Evolutionary conservation across 192 early-diverging fungal genomes (phyloP).

Genomic region (Backusella australiensis): DNA sequence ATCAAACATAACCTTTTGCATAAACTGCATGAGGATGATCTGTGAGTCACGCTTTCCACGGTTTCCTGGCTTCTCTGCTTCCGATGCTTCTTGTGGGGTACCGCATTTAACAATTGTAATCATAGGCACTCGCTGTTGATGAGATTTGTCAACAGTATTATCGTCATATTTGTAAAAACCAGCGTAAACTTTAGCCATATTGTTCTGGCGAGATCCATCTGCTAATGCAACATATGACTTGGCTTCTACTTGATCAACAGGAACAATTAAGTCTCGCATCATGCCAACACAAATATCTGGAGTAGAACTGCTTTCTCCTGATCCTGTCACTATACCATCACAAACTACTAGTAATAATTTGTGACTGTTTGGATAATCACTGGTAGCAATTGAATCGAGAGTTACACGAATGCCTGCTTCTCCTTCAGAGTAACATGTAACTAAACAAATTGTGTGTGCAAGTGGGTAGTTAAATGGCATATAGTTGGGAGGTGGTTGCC

Average conservation of each 20-base stretch:
- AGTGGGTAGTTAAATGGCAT: slow-evolving; percentile 52
- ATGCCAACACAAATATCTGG: slow-evolving; percentile 79
- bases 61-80: slow-evolving; percentile 76
- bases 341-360: slow-evolving; percentile 86
- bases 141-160: slow-evolving; percentile 68
- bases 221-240: slow-evolving; percentile 86
- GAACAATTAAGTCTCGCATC: slow-evolving; percentile 62
- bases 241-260: slow-evolving; percentile 51
- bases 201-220: slow-evolving; percentile 86
- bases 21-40: slow-evolving; percentile 92
- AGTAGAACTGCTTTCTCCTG: slow-evolving; percentile 68
- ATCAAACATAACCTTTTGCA: slow-evolving; percentile 88
- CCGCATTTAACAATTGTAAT: slow-evolving; percentile 59
- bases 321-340: slow-evolving; percentile 89
- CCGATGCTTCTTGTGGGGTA: slow-evolving; percentile 53
- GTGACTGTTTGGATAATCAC: slow-evolving; percentile 82
- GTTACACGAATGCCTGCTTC: slow-evolving; percentile 76
- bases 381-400: slow-evolving; percentile 81
- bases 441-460: slow-evolving; percentile 68
- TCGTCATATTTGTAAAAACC: slow-evolving; percentile 84
- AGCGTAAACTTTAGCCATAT: slow-evolving; percentile 91
- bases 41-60: slow-evolving; percentile 98
- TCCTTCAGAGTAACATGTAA: slow-evolving; percentile 93
- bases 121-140: slow-evolving; percentile 68
- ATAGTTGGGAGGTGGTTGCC: slow-evolving; percentile 40